Percentiles rank a stretch among this genome's conserved stretches.
Conservation (phyloP, 2,329 filamentous ascomycete species). For the Botrytis byssoidea region DNA sequence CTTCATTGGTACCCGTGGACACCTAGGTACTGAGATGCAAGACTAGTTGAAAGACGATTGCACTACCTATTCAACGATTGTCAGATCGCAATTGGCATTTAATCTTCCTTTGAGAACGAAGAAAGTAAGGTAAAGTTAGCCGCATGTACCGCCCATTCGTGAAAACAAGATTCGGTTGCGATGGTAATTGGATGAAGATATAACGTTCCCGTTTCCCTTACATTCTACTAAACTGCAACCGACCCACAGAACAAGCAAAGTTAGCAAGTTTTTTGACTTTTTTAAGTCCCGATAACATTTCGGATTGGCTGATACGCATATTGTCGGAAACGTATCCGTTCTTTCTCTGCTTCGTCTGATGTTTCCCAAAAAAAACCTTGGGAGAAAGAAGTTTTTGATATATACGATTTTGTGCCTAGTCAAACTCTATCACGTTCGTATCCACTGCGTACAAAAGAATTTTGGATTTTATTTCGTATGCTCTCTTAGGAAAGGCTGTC, state of each 20-base stretch:
- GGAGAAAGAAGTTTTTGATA: background rate
- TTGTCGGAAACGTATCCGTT: background rate
- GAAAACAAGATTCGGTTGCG: background rate
- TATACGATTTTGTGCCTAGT: background rate
- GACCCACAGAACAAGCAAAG: background rate
- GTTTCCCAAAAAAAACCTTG: background rate
- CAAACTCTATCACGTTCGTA: background rate
- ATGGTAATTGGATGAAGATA: background rate
- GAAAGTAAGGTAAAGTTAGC: background rate
- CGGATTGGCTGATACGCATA: background rate
- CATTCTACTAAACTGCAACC: background rate
- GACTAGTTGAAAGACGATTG: background rate
- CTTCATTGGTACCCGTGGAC: background rate
- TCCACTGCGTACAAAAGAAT: background rate
- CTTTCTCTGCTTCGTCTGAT: background rate
- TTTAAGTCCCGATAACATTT: background rate
- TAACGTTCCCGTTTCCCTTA: background rate
- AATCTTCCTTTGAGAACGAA: background rate
- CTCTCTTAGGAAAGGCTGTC: background rate
- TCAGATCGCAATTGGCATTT: background rate
- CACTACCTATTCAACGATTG: background rate
- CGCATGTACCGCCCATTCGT: background rate
- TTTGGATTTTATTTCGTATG: background rate
- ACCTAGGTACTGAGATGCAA: background rate
- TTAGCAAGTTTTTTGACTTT: background rate